Base-by-base conservation (phyloP, 192 early-diverging fungal species). In the Oehlia diaphana region DNA sequence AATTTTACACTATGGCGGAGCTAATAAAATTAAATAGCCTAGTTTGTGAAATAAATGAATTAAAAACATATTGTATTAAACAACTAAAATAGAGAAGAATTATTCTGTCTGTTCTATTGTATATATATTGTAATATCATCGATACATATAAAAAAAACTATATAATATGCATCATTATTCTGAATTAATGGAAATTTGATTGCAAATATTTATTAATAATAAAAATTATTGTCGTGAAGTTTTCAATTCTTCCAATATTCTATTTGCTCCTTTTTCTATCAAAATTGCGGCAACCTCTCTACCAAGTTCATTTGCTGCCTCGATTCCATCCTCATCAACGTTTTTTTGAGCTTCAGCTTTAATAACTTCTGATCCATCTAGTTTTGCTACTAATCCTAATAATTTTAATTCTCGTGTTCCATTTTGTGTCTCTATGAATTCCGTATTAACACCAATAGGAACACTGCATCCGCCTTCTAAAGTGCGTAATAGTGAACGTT, bases 391-490 rank as follows among this genome's bases (percentile, higher is more conserved):
- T 39, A 92, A 76, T 0, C 91, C 94, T 71, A 79, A 84, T 76
- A 98, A 78, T 26, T 37, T 62, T 44, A 96, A 83, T 53, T 39
- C 53, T 2, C 79, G 69, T 26, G 84, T 80, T 53, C 69, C 70
- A n/a, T 42, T 37, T 50, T 50, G 79, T 28, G 63, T 53, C 28
- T 44, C 83, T 74, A 82, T 75, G 85, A 89, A 92, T 74, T 74
- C 74, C 1, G 93, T 89, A 76, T 84, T 89, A 19, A 97, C 96
- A 44, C 96, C 97, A 78, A 98, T 92, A 5, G 97, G 96, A 63
- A 99, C 96, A 68, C 91, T 93, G 87, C 97, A 99, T 4, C 97
- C 97, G 50, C 97, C 97, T 86, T 99, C 95, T 31, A 99, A 84
- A 42, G 83, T 87, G 33, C 93, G 89, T 95, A 97, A 96, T 79